Evolutionary conservation across 805 yeast genomes (phyloP).

Genomic region (Starmerella vaccinii): DNA sequence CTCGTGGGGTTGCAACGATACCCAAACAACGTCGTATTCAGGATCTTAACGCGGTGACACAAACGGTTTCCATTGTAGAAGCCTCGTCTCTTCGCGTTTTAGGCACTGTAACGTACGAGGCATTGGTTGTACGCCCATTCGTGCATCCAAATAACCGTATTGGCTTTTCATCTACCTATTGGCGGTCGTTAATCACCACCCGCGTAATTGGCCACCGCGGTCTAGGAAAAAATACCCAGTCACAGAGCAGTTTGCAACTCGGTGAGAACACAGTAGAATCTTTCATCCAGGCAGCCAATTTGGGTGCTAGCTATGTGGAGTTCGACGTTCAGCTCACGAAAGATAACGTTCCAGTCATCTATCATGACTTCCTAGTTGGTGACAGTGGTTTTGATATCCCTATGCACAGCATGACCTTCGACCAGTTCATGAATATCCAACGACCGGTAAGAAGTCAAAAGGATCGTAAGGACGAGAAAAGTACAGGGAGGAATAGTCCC

Average conservation of each 20-base stretch:
- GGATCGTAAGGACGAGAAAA: conserved; percentile 3
- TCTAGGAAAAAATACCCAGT: conserved; percentile 71
- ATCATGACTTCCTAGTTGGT: conserved; percentile 88
- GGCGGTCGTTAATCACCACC: conserved; percentile 82
- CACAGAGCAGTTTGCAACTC: conserved; percentile 67
- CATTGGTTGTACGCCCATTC: conserved; percentile 62
- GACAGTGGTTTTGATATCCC: conserved; percentile 95
- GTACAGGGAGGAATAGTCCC: neutral
- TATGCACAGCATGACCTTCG: conserved; percentile 82
- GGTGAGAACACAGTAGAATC: conserved; percentile 95
- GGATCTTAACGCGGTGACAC: conserved; percentile 50
- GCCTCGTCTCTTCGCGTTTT: conserved; percentile 58
- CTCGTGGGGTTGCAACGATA: conserved; percentile 74
- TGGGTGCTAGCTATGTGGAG: conserved; percentile 94
- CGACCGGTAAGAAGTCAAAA: conserved; percentile 15
- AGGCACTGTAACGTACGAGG: conserved; percentile 70
- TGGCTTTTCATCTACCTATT: conserved; percentile 64
- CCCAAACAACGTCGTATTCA: conserved; percentile 39
- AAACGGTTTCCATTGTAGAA: conserved; percentile 66
- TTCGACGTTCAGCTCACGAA: conserved; percentile 93
- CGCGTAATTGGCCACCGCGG: conserved; percentile 96
- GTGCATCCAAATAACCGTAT: conserved; percentile 55
- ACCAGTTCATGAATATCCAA: conserved; percentile 50
- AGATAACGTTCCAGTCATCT: conserved; percentile 82
- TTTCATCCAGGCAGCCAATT: conserved; percentile 88